These are phyloP conservation scores for Hymenoscyphus fraxineus DNA, from an alignment of 2,329 filamentous ascomycete species.

Conservation along the genomic window DNA sequence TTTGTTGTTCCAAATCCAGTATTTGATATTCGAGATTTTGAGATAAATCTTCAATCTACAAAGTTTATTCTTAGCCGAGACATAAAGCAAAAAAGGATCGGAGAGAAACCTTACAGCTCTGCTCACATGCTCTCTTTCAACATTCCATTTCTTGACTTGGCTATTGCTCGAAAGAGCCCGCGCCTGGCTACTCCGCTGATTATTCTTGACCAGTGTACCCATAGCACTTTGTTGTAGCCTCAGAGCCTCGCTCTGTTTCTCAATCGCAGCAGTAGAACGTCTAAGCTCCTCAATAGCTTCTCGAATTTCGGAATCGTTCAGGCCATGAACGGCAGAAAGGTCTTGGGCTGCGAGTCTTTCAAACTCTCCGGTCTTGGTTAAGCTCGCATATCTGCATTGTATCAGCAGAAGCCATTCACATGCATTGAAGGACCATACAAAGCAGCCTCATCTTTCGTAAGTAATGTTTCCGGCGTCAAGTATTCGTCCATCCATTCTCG, in stretches of 20 bases:
- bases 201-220: constrained; percentile 46
- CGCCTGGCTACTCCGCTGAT: constrained; percentile 36
- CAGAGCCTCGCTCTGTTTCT: constrained; percentile 59
- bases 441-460: constrained; percentile 51
- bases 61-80: constrained; percentile 6
- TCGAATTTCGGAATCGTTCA: constrained; percentile 57
- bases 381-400: constrained; percentile 44
- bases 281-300: constrained; percentile 61
- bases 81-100: neutral
- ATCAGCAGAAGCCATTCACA: constrained; percentile 10
- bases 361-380: constrained; percentile 47
- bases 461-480: constrained; percentile 48
- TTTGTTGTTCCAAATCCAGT: constrained; percentile 50
- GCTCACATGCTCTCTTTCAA: constrained; percentile 40
- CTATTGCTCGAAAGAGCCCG: constrained; percentile 37
- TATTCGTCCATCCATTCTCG: constrained; percentile 48
- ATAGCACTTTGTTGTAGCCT: constrained; percentile 60
- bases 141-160: constrained; percentile 37
- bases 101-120: constrained; percentile 39
- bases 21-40: constrained; percentile 45
- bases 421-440: constrained; percentile 39
- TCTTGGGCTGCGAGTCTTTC: constrained; percentile 45
- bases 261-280: constrained; percentile 60
- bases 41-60: constrained; percentile 47
- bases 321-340: constrained; percentile 45